Evolutionary conservation across 257 asterid species (phyloP).

Genomic region (Scutellaria minor): DNA sequence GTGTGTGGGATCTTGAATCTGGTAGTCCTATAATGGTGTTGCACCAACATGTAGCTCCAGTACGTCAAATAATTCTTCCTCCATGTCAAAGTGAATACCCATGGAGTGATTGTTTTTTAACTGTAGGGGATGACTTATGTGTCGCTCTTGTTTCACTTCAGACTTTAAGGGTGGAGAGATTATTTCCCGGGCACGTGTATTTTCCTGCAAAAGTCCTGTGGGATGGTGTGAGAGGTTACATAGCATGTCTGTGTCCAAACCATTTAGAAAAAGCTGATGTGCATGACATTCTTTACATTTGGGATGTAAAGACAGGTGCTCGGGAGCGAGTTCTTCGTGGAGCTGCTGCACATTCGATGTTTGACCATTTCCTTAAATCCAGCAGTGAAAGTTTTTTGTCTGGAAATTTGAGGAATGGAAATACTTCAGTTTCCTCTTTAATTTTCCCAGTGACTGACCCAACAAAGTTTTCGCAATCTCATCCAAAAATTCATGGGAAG

Average conservation of each 20-base stretch:
- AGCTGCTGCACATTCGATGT: constrained; percentile 93
- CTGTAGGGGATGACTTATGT: constrained; percentile 83
- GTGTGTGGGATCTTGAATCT: constrained; percentile 92
- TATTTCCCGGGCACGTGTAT: constrained; percentile 87
- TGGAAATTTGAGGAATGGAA: constrained; percentile 51
- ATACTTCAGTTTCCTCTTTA: constrained; percentile 86
- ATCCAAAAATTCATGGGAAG: constrained; percentile 45
- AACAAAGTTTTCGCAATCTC: constrained; percentile 50
- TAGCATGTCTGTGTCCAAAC: constrained; percentile 87
- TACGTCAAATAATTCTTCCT: constrained; percentile 86
- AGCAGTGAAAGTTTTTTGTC: constrained; percentile 47
- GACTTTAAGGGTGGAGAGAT: constrained; percentile 84
- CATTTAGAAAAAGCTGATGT: constrained; percentile 62
- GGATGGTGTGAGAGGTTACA: constrained; percentile 87
- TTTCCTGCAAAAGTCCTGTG: constrained; percentile 84
- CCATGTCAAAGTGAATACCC: constrained; percentile 68
- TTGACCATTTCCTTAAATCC: constrained; percentile 74
- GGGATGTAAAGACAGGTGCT: constrained; percentile 98
- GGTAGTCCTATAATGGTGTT: constrained; percentile 60
- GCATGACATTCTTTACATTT: constrained; percentile 78
- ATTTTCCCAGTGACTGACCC: constrained; percentile 63
- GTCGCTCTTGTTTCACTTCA: constrained; percentile 83
- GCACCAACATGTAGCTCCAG: constrained; percentile 97
- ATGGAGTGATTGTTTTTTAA: constrained; percentile 88
- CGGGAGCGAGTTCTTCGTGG: constrained; percentile 96